Evolutionary conservation across 805 yeast genomes (phyloP).

Genomic region (Starmerella powellii): DNA sequence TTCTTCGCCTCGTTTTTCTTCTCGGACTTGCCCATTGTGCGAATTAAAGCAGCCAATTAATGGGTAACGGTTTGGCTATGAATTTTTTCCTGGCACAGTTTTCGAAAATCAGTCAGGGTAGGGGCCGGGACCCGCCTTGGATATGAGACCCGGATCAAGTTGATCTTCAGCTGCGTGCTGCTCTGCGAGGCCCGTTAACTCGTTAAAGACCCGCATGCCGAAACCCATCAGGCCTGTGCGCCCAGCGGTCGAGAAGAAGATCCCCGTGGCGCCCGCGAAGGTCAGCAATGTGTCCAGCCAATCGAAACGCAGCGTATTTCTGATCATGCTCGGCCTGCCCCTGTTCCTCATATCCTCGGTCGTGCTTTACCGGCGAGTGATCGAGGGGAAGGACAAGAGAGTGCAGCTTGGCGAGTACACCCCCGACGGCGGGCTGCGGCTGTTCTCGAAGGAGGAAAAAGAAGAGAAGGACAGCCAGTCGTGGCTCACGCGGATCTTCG

Average conservation of each 20-base stretch:
- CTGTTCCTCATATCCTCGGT: constrained; percentile 24
- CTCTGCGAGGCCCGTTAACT: too few relatives aligned
- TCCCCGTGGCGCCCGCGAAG: constrained; percentile 1
- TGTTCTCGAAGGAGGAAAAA: constrained; percentile 36
- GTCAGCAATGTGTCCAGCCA: constrained; percentile 3
- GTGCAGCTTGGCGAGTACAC: constrained; percentile 38
- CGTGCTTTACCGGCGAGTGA: constrained; percentile 27
- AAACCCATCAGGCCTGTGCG: constrained; percentile 4
- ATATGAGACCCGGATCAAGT: too few relatives aligned
- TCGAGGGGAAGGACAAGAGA: constrained; percentile 35
- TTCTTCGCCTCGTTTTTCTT: constrained; percentile 25
- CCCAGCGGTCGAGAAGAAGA: background rate
- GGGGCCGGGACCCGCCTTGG: too few relatives aligned
- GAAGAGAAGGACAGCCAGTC: constrained; percentile 30
- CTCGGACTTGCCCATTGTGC: constrained; percentile 28
- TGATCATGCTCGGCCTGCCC: constrained; percentile 28
- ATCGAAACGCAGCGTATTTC: constrained; percentile 22
- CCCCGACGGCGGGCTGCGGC: constrained; percentile 36
- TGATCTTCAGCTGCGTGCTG: too few relatives aligned
- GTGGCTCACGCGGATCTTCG: constrained; percentile 36
- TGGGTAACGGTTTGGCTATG: too few relatives aligned
- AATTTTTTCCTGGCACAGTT: constrained; percentile 2
- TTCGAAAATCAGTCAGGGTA: too few relatives aligned
- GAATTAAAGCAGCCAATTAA: background rate
- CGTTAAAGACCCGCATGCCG: background rate